Percentiles rank a stretch among this genome's conserved stretches.
These are phyloP conservation scores for Venturia nashicola DNA, from an alignment of 2,329 filamentous ascomycete species.

Conservation along the genomic window DNA sequence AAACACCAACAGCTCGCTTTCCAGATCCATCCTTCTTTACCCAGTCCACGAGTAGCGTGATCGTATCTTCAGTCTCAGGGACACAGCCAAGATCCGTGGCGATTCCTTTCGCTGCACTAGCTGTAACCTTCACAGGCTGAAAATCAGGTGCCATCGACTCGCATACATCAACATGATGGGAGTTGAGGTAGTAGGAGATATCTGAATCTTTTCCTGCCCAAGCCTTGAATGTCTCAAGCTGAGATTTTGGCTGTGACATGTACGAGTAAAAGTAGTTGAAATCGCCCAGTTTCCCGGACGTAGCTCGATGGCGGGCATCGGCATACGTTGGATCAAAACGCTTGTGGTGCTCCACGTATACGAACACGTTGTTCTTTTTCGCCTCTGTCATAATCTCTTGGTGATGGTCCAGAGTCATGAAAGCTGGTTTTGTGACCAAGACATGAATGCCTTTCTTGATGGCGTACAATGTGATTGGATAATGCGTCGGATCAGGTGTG, in stretches of 20 bases:
- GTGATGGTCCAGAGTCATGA: slow-evolving; percentile 73
- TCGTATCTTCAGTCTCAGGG: slow-evolving; percentile 79
- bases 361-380: slow-evolving; percentile 65
- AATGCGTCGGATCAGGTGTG: slow-evolving; percentile 88
- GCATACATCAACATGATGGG: slow-evolving; percentile 84
- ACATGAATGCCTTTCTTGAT: slow-evolving; percentile 83
- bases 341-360: slow-evolving; percentile 95
- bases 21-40: slow-evolving; percentile 54
- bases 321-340: slow-evolving; percentile 88
- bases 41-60: slow-evolving; percentile 84
- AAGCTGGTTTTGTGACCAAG: slow-evolving; percentile 86
- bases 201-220: slow-evolving; percentile 89
- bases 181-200: slow-evolving; percentile 94
- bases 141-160: slow-evolving; percentile 84
- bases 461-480: slow-evolving; percentile 82
- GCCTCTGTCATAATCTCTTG: slow-evolving; percentile 61
- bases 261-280: slow-evolving; percentile 99
- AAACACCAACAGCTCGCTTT: slow-evolving; percentile 74
- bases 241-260: slow-evolving; percentile 86
- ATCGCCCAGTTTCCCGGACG: slow-evolving; percentile 61
- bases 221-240: slow-evolving; percentile 87
- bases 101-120: slow-evolving; percentile 64
- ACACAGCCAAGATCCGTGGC: slow-evolving; percentile 69
- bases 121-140: slow-evolving; percentile 66
- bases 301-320: slow-evolving; percentile 63